Evolutionary conservation across 2,329 filamentous ascomycete species (phyloP).

Genomic region (Curvularia lunata): DNA sequence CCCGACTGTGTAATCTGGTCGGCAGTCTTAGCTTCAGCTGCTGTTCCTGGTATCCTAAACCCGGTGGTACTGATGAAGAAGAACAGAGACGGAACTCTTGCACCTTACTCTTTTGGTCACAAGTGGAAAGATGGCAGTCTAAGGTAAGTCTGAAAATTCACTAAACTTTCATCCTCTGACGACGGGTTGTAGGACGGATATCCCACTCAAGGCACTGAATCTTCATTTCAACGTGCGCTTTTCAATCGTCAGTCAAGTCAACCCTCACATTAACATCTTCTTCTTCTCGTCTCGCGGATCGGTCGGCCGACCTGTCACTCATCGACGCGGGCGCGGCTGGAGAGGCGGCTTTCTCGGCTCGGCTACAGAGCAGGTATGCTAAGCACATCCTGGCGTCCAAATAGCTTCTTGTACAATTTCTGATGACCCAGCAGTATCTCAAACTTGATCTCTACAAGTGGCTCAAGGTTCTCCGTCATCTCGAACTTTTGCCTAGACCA

Average conservation of each 20-base stretch:
- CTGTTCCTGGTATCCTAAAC: conserved; percentile 94
- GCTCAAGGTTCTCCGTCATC: conserved; percentile 90
- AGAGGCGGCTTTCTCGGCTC: conserved; percentile 92
- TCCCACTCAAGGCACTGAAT: conserved; percentile 91
- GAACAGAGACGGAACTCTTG: conserved; percentile 74
- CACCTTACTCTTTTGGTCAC: conserved; percentile 94
- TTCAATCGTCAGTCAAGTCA: conserved; percentile 85
- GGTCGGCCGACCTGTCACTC: conserved; percentile 91
- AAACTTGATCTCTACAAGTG: conserved; percentile 98
- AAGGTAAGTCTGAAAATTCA: conserved; percentile 29
- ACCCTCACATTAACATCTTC: conserved; percentile 97
- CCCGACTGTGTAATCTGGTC: conserved; percentile 99
- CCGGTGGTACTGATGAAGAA: conserved; percentile 94
- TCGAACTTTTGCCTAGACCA: conserved; percentile 88
- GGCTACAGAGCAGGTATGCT: conserved; percentile 74
- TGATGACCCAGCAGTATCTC: conserved; percentile 63
- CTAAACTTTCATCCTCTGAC: not conserved
- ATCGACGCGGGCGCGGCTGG: conserved; percentile 92
- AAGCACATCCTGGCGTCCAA: not conserved
- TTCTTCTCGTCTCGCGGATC: conserved; percentile 95
- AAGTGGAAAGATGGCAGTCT: conserved; percentile 99
- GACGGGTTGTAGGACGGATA: conserved; percentile 72
- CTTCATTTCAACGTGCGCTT: conserved; percentile 99
- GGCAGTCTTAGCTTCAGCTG: conserved; percentile 90
- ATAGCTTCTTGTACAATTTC: not conserved